Evolutionary conservation across 2,329 filamentous ascomycete genomes (phyloP).

Genomic region (Stylonectria norvegica): DNA sequence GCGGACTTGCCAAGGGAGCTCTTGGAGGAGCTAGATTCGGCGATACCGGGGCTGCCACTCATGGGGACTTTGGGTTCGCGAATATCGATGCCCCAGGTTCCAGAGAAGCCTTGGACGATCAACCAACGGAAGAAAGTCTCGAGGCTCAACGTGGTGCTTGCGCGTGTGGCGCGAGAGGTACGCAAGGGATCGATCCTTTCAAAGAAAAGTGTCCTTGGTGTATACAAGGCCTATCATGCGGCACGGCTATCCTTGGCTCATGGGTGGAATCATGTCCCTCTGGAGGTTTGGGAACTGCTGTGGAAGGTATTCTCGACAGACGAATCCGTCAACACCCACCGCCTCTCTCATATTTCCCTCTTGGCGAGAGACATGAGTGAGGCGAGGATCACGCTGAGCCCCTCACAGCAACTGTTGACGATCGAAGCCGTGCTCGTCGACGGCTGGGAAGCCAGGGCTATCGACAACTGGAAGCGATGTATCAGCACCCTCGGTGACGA

Average conservation of each 20-base stretch:
- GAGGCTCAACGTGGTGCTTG: slow-evolving; percentile 34
- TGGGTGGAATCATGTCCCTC: slow-evolving; percentile 54
- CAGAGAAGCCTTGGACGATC: slow-evolving; percentile 34
- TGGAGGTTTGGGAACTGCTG: slow-evolving; percentile 59
- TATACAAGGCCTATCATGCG: slow-evolving; percentile 50
- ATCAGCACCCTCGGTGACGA: slow-evolving; percentile 50
- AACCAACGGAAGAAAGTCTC: slow-evolving; percentile 38
- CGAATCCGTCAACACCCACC: slow-evolving; percentile 48
- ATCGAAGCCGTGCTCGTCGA: slow-evolving; percentile 66
- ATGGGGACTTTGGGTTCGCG: slow-evolving; percentile 24
- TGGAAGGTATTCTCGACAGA: slow-evolving; percentile 60
- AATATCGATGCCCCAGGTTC: slow-evolving; percentile 32
- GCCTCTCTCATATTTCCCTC: slow-evolving; percentile 57
- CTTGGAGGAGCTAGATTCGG: slow-evolving; percentile 30
- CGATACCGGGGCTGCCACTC: slow-evolving; percentile 25
- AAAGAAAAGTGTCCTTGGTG: slow-evolving; percentile 35
- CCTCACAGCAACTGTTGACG: slow-evolving; percentile 60
- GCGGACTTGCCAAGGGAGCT: slow-evolving; percentile 32
- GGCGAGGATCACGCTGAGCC: slow-evolving; percentile 52
- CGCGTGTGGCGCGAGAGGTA: slow-evolving; percentile 27
- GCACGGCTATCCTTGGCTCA: slow-evolving; percentile 43
- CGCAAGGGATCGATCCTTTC: slow-evolving; percentile 27
- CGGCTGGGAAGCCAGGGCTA: slow-evolving; percentile 56
- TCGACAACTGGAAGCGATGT: slow-evolving; percentile 61
- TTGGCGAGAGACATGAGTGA: slow-evolving; percentile 65